Base-by-base conservation (phyloP, 1,284 basidiomycete genomes). In the Sparassis latifolia region DNA sequence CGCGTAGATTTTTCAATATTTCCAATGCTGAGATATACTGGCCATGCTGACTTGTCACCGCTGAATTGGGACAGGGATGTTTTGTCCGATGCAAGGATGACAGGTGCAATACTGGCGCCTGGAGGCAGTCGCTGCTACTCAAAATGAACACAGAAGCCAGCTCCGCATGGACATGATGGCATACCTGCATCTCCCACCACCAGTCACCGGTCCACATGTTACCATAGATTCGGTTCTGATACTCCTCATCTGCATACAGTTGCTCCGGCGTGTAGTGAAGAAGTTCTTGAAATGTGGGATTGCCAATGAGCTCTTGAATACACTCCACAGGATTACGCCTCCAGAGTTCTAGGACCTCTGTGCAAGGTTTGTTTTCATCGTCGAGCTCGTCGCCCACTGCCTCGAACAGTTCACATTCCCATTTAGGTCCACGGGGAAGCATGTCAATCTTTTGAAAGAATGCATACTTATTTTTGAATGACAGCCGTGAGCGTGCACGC, bases 171-270 rank as follows among this genome's bases (percentile, higher is more conserved):
- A 12, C 35, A 37, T 37, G 35, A 37, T 37, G 1, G 10, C 51
- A 40, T 41, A 64, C 49, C 63, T 73, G 70, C 1, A 55, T 57
- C 0, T 66, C 50, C 65, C 65, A 70, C 69, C 72, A 75, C 73
- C 71, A 75, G 20, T 73, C 62, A 0, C 45, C 66, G 0, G 70
- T 74, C 65, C 66, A 70, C 68, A 72, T 74, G 48, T 76, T 68
- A 33, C 62, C 54, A 43, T 65, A 67, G 2, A 65, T 50, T 0
- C 63, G 58, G 3, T 37, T 12, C 6, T 12, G 7, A 7, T 55
- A 54, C 2, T 37, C 56, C 0, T 60, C 61, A 0, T 58, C 50
- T 0, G 12, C 33, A 46, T 63, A 74, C 1, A 67, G 48, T 4
- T 56, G 55, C 37, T 65, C 58, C 0, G 71, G 72, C 42, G 51